Evolutionary conservation across 805 yeast genomes (phyloP), one percentile per base, ranked within the genome.

Genomic region (Millerago galiae): DNA sequence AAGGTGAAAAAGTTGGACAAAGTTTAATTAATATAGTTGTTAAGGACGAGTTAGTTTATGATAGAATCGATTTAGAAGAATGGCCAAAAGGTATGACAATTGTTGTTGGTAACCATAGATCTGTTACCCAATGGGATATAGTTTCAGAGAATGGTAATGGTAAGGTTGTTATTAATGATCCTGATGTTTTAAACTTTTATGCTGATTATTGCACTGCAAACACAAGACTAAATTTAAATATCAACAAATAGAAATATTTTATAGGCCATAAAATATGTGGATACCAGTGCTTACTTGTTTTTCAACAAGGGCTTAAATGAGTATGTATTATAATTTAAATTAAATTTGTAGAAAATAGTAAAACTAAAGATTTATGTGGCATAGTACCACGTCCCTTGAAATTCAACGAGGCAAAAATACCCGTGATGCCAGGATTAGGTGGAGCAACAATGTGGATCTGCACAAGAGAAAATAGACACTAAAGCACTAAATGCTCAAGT

Each of bases 131-230:
- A 30, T 50, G 55, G 53, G 43, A 54, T 26, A 42, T 21, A 13
- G 31, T 32, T 2, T 42, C 45, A 16, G 46, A 53, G 31, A 45
- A 46, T 14, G 59, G 55, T 9, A 61, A 55, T 21, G 65, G 65
- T 12, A 56, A 52, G 10, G 53, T 64, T 17, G 49, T 51, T 31
- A 27, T 51, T 28, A 59, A 63, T 46, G 55, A 56, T 38, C 40
- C 46, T 26, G 47, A 38, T 11, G 53, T 59, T 12, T 47, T 62
- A 34, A 55, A 50, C 13, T 58, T 53, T 37, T 65, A 65, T 41
- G 45, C 51, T 37, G 68, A 65, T 40, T 65, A 63, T 33, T 51
- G 58, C 5, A 50, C 49, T 10, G 27, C 41, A 11, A 41, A 43
- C 28, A 41, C 49, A 16, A 49, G 48, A 29, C 16, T 25, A 3